Evolutionary conservation across 768 basidiomycete genomes (phyloP), one percentile per base, ranked within the genome.

Genomic region (Phanerochaete sordida): DNA sequence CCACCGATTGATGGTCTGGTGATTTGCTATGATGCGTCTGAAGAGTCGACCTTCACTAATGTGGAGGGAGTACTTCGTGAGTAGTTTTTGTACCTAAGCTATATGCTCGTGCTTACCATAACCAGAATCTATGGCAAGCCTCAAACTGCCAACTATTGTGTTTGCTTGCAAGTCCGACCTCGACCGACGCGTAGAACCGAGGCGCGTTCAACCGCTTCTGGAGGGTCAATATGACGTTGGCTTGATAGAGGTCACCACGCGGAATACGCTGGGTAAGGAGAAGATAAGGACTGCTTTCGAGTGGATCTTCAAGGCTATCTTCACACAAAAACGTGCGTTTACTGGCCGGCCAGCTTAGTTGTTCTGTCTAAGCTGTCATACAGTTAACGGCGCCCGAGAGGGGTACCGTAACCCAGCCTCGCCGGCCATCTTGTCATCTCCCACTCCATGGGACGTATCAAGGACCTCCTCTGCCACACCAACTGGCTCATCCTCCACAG

Each of bases 161-260:
- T 77, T 98, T 15, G 93, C 91, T 3, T 93, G 94, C 76, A 98
- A 97, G 72, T 86, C 87, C 5, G 91, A 96, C 68, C 75, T 88
- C 21, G 77, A 78, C 21, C 76, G 75, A 39, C 76, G 75, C 43
- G 77, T 92, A n/a, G 80, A 87, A 63, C 84, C 88, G 11, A 73
- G 77, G 56, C 73, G 73, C 49, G 86, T 84, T 3, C 65, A 76
- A 23, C 75, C 73, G 21, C 70, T 86, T 44, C 76, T 89, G 44
- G 74, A 51, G 44, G 74, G 33, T 33, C 74, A 76, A 33, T 88
- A 88, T 70, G 87, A 91, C 65, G 84, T 88, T 8, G 91, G 93
- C 9, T 73, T 97, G 28, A 85, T 94, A 12, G 88, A 91, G 70
- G 88, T 92, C 2, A 82, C 86, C 3, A 81, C 75, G 46, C 70